phyloP scores from a whole-genome alignment of 2,329 filamentous ascomycete genomes.

The Diaporthe ampelina region DNA sequence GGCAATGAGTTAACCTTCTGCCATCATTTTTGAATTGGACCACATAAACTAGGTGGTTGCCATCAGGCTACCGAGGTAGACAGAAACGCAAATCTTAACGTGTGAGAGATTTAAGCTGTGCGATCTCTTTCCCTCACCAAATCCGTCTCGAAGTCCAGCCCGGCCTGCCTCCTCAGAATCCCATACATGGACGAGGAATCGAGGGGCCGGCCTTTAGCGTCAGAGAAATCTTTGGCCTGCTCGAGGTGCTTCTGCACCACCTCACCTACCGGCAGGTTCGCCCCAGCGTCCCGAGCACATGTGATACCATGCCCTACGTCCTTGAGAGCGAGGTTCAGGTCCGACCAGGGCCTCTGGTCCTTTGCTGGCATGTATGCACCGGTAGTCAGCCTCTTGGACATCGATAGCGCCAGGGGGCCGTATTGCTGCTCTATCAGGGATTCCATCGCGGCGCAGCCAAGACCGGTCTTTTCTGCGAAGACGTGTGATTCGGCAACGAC shows the following conservation, averaged over 20 bases:
- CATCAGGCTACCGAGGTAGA: background rate
- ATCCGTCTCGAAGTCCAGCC: conserved; percentile 59
- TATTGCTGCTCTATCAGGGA: conserved; percentile 58
- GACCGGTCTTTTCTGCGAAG: conserved; percentile 60
- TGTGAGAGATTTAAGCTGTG: background rate
- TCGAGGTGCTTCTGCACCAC: conserved; percentile 58
- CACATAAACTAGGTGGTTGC: no score
- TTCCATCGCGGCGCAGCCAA: conserved; percentile 57
- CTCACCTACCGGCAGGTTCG: conserved; percentile 57
- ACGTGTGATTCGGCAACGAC: conserved; percentile 64
- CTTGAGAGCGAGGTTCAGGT: conserved; percentile 64
- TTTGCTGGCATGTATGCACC: conserved; percentile 54
- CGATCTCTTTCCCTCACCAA: conserved; percentile 50
- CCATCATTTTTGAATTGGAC: no score
- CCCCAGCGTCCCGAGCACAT: conserved; percentile 56
- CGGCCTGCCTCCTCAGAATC: conserved; percentile 57
- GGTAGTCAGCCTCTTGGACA: conserved; percentile 54
- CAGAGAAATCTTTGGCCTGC: conserved; percentile 59
- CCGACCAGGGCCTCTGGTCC: conserved; percentile 59
- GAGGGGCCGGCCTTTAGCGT: conserved; percentile 52
- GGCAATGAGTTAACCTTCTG: no score
- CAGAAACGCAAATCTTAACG: background rate
- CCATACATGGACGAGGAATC: conserved; percentile 68
- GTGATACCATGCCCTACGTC: conserved; percentile 64
- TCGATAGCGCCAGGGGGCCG: conserved; percentile 53